Evolutionary conservation across 805 yeast species (phyloP), one percentile per base, ranked within the genome.

Genomic region (Kodamaea leandrae): DNA sequence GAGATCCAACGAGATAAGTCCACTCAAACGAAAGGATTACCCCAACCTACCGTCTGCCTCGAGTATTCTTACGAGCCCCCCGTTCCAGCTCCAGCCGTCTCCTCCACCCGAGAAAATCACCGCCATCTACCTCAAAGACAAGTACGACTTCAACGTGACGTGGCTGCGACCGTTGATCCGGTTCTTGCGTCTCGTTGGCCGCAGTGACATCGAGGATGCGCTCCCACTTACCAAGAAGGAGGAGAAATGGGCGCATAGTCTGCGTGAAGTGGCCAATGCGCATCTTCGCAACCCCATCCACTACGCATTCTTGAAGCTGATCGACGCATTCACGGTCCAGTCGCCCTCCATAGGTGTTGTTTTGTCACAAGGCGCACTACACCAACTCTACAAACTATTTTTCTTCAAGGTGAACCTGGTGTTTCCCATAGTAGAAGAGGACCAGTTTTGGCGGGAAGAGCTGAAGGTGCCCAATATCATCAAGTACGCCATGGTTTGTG

Each of bases 361-460:
- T 4, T 9, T 37, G 12, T 29, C 36, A 1, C 15, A 15, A 6
- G 41, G 36, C 15, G 40, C 38, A 19, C 24, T 34, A 3, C 26
- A 23, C 4, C 50, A 50, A 5, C 53, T 72, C 27, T 60, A 67
- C 28, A 52, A 59, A 30, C 47, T 71, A 2, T 73, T 66, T 49
- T 68, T 70, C 47, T 60, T 57, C 42, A 64, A 66, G 34, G 50
- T 71, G 9, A 71, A 72, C 50, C 51, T 61, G 13, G 44, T 70
- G 2, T 56, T 72, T 36, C 77, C 78, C 2, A 49, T 73, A 19
- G 50, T 73, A 4, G 65, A 67, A 46, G 69, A 65, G 50, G 54
- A 53, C 16, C 63, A 63, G 32, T 68, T 73, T 49, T 53, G 63
- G 60, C 64, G 52, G 42, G 56, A 48, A 43, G 69, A 46, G 56